phyloP scores from a whole-genome alignment of 257 asterid species.

The Salvia hispanica region DNA sequence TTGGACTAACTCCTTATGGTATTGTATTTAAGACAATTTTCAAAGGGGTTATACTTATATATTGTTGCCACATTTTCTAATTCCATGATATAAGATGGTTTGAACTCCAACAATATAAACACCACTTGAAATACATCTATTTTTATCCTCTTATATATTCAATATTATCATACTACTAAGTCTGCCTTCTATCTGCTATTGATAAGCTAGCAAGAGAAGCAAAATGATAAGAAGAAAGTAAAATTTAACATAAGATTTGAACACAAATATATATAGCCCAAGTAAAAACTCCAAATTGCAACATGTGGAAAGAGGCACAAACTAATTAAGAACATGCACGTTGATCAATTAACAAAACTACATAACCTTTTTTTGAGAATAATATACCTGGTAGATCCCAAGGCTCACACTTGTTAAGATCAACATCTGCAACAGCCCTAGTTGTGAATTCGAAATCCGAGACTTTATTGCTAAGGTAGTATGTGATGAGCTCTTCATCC shows the following conservation, averaged over 20 bases:
- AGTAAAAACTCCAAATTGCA: no score
- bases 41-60: no score
- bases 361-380: background rate
- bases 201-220: background rate
- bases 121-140: no score
- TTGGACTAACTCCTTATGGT: no score
- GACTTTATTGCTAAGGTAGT: slow-evolving; percentile 62
- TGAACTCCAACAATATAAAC: no score
- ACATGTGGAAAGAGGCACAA: background rate
- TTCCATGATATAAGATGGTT: no score
- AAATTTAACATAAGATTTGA: background rate
- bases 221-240: background rate
- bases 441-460: slow-evolving; percentile 28
- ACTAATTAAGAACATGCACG: background rate
- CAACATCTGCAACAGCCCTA: slow-evolving; percentile 31
- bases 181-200: no score
- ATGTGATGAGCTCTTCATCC: slow-evolving; percentile 80
- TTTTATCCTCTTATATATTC: no score
- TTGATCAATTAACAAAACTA: no score
- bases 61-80: no score
- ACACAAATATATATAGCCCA: background rate
- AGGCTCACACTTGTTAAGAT: slow-evolving; percentile 68
- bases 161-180: no score
- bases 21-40: no score
- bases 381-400: slow-evolving; percentile 91